Base-by-base conservation (phyloP, 345 rosid species). In the Passiflora organensis region DNA sequence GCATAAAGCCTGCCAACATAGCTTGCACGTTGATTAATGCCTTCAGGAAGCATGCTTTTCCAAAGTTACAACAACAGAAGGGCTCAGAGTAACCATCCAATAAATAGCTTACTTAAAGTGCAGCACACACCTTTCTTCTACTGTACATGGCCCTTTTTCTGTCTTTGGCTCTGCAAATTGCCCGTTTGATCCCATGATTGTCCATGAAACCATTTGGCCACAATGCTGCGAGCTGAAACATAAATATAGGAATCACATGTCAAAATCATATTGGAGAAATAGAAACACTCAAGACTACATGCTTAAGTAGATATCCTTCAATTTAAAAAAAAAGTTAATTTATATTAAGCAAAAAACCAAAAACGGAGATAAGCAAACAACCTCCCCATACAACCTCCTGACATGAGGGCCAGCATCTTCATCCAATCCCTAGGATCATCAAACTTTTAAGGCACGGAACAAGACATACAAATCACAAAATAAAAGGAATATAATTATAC, bases 131-230 rank as follows among this genome's bases (percentile, higher is more conserved):
- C 83, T 78, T 75, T 21, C 70, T 67, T 64, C 65, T 74, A 67
- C 38, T 68, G 62, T 73, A 72, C 23, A 68, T 53, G 10, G 73
- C 78, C 70, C 79, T 75, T 42, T 71, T 74, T 52, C 91, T 82
- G 64, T 86, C 98, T 77, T 91, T 91, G 46, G 91, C 86, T 55
- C 83, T 75, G 51, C 91, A 81, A 67, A 88, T 86, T 65, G 96
- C 95, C 60, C 77, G 84, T 71, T 81, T 88, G 64, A 88, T 86
- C 69, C 82, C 91, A 76, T 78, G 90, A 70, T 88, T 88, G 84
- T 91, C 93, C 91, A 88, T 89, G 51, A 73, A 58, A 58, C 78
- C 87, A 58, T 66, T 78, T 60, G 96, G 98, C 98, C 98, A 91
- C 60, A 91, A 60, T 22, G 62, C 76, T 53, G 95, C 94, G 60